phyloP scores from a whole-genome alignment of 1,284 basidiomycete genomes.

The Rhodotorula glutinis region DNA sequence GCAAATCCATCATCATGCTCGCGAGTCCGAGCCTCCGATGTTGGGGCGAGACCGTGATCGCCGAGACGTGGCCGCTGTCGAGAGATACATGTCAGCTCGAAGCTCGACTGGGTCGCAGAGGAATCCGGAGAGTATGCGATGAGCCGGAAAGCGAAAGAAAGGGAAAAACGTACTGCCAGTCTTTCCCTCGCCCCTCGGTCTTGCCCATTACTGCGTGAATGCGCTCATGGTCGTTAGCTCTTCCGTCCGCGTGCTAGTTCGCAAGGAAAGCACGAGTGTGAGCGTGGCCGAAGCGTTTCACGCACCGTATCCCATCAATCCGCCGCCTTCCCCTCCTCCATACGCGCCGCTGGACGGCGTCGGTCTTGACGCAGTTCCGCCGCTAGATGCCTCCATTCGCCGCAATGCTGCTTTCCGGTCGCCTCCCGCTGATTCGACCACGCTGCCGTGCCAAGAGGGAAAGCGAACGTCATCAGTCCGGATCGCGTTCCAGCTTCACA shows the following conservation, averaged over 20 bases:
- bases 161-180: constrained; percentile 60
- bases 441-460: constrained; percentile 10
- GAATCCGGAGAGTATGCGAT: too few species aligned
- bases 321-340: constrained; percentile 62
- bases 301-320: constrained; percentile 79
- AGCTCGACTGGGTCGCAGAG: rapidly evolving
- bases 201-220: constrained; percentile 69
- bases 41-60: constrained; percentile 83
- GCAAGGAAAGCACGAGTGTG: too few species aligned
- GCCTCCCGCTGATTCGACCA: constrained; percentile 35
- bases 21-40: constrained; percentile 81
- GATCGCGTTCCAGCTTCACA: too few species aligned
- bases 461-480: too few species aligned
- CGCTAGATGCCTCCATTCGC: background rate
- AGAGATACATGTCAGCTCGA: background rate
- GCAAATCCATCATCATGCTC: constrained; percentile 71
- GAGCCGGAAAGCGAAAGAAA: background rate
- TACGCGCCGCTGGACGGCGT: constrained; percentile 52
- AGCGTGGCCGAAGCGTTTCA: background rate
- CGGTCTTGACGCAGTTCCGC: constrained; percentile 63
- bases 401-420: background rate
- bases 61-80: constrained; percentile 72
- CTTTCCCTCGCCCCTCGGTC: constrained; percentile 66
- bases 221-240: background rate
- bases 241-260: background rate